A percentile compares a stretch with the other conserved stretches of the same genome.
Conservation (phyloP, 208 protist species). For the Leishmania major region DNA sequence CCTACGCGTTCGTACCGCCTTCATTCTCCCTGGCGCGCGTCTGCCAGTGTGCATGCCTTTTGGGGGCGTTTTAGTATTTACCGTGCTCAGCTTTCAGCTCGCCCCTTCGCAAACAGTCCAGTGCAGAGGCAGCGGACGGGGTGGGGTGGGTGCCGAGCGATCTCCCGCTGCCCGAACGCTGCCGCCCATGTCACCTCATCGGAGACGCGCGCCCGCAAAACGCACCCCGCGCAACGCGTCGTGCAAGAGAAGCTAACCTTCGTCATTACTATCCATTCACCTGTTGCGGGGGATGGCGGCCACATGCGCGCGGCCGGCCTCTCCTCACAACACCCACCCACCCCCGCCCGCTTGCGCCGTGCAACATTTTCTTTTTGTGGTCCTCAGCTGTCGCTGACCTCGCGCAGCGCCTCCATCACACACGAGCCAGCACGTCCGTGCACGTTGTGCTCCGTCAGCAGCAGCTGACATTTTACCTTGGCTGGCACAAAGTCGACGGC, state of each 20-base stretch:
- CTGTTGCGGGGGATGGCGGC: neutral
- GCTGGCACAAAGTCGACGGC: constrained; percentile 5
- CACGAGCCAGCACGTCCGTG: constrained; percentile 44
- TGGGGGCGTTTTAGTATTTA: neutral
- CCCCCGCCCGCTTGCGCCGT: neutral
- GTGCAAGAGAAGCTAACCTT: neutral
- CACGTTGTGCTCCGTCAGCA: constrained; percentile 71
- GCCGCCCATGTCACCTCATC: neutral
- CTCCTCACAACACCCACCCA: neutral
- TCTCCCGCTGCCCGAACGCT: neutral
- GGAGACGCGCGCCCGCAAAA: neutral
- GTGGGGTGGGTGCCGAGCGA: neutral
- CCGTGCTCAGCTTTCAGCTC: neutral
- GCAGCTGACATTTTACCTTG: constrained; percentile 34
- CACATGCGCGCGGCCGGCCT: neutral
- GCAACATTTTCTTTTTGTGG: neutral
- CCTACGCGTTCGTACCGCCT: no score
- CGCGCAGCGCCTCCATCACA: constrained; percentile 43
- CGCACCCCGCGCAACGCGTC: neutral
- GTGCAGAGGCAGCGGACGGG: neutral
- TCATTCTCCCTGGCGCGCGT: neutral
- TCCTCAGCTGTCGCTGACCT: constrained; percentile 11
- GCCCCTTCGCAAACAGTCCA: neutral
- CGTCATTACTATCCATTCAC: neutral
- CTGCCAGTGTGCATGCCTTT: neutral